Evolutionary conservation across 2,329 filamentous ascomycete species (phyloP).

Genomic region (Cordyceps pruinosa): DNA sequence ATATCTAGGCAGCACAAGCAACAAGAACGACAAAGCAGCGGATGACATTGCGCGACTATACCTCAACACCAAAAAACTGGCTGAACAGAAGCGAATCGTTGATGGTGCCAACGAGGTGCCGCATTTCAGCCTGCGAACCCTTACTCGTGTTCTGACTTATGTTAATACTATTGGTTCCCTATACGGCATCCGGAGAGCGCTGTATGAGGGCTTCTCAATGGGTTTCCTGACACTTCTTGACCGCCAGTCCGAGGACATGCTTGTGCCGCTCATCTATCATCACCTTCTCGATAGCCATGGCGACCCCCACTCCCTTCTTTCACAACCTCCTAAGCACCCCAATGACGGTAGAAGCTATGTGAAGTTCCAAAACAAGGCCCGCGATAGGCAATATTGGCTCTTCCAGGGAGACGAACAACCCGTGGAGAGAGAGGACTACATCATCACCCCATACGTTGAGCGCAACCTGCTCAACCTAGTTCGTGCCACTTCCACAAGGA

Average conservation of each 20-base stretch:
- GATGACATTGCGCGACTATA: constrained; percentile 83
- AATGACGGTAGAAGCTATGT: constrained; percentile 72
- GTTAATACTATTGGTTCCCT: constrained; percentile 75
- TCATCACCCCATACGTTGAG: constrained; percentile 92
- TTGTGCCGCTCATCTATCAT: constrained; percentile 73
- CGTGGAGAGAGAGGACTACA: constrained; percentile 79
- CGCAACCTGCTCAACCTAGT: constrained; percentile 92
- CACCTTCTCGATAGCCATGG: constrained; percentile 65
- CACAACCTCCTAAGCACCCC: constrained; percentile 70
- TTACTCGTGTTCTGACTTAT: constrained; percentile 85
- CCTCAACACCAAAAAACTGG: constrained; percentile 75
- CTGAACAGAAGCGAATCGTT: constrained; percentile 75
- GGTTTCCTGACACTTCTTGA: constrained; percentile 89
- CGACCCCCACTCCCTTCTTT: constrained; percentile 65
- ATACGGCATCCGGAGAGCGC: constrained; percentile 76
- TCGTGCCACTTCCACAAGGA: constrained; percentile 81
- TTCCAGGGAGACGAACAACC: constrained; percentile 60
- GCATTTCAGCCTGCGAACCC: constrained; percentile 90
- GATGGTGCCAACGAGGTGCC: constrained; percentile 94
- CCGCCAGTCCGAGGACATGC: constrained; percentile 68
- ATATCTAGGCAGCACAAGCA: constrained; percentile 68
- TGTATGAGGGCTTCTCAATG: constrained; percentile 97
- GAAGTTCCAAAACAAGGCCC: constrained; percentile 60
- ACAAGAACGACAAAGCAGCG: constrained; percentile 65
- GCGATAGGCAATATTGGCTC: constrained; percentile 79